These are phyloP conservation scores for Ilex paraguariensis DNA, from an alignment of 305 asterid genomes.

Conservation along the genomic window DNA sequence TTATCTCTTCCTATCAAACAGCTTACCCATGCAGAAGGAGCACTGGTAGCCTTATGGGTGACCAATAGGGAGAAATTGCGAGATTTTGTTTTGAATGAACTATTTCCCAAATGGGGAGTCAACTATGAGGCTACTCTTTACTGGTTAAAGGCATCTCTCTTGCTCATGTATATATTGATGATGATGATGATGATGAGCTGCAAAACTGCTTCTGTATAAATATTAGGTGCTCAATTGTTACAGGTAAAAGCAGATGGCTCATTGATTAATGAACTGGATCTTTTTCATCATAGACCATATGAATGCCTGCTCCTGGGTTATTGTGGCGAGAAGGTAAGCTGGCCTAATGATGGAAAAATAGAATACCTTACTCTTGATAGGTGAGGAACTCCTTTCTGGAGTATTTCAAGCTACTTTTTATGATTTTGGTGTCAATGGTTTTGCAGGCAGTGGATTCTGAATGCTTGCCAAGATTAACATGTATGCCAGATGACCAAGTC, in stretches of 20 bases:
- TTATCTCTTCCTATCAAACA: constrained; percentile 80
- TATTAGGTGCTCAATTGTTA: constrained; percentile 12
- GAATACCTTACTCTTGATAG: too few relatives aligned
- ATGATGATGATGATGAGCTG: not conserved
- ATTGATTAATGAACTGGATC: constrained; percentile 76
- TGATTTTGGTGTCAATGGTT: not conserved
- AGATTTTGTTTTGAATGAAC: constrained; percentile 69
- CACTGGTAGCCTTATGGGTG: constrained; percentile 90
- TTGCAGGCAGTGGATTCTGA: constrained; percentile 48
- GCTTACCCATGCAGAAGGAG: constrained; percentile 67
- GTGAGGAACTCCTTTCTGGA: too few relatives aligned
- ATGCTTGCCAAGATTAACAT: constrained; percentile 20
- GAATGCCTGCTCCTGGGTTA: constrained; percentile 89
- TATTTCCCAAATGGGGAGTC: constrained; percentile 87
- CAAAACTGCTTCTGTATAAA: constrained; percentile 3
- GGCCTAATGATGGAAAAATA: not conserved
- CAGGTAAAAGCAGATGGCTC: constrained; percentile 80
- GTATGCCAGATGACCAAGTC: constrained; percentile 51
- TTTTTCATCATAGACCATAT: constrained; percentile 94
- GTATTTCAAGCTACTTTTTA: not conserved
- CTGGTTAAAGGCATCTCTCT: constrained; percentile 77
- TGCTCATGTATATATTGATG: not conserved
- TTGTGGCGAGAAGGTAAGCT: constrained; percentile 42
- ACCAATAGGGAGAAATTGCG: constrained; percentile 87
- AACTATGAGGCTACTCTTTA: constrained; percentile 59